A percentile compares a stretch with the other conserved stretches of the same genome.
Conservation (phyloP, 2,329 filamentous ascomycete species). For the Penicillium sp. region DNA sequence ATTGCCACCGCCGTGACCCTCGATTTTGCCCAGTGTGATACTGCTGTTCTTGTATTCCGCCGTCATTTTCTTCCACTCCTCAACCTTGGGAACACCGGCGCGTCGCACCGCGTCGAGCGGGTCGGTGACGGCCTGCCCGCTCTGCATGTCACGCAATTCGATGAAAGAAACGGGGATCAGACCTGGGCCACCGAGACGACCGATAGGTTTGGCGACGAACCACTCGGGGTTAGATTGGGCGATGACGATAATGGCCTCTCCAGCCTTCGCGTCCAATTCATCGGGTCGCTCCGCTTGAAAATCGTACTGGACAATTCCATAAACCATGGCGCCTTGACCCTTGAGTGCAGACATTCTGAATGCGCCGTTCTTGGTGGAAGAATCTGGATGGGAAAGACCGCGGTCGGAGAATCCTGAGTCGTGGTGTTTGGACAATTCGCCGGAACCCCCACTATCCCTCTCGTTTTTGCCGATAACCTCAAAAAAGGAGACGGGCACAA, state of each 20-base stretch:
- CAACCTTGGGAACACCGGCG: slow-evolving; percentile 85
- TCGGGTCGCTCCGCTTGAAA: slow-evolving; percentile 93
- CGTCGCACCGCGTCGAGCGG: slow-evolving; percentile 74
- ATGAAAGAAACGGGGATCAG: slow-evolving; percentile 95
- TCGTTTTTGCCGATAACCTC: slow-evolving; percentile 86
- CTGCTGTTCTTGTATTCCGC: slow-evolving; percentile 99
- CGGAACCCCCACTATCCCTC: slow-evolving; percentile 69
- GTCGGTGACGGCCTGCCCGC: slow-evolving; percentile 71
- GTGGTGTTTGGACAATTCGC: slow-evolving; percentile 53
- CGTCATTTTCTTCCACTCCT: slow-evolving; percentile 99
- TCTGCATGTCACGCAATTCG: slow-evolving; percentile 88
- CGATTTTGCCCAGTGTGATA: slow-evolving; percentile 88
- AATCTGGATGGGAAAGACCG: slow-evolving; percentile 31
- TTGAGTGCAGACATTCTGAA: slow-evolving; percentile 44
- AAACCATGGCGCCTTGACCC: slow-evolving; percentile 72
- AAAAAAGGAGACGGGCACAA: slow-evolving; percentile 91
- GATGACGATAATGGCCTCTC: slow-evolving; percentile 95
- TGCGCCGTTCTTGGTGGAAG: slow-evolving; percentile 19
- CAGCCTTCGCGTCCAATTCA: slow-evolving; percentile 86
- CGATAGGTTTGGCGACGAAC: slow-evolving; percentile 99
- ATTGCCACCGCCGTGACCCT: slow-evolving; percentile 32
- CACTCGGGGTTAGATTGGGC: slow-evolving; percentile 97
- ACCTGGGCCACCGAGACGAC: slow-evolving; percentile 84
- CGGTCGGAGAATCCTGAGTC: slow-evolving; percentile 78
- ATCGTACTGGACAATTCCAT: slow-evolving; percentile 93